Percentiles rank a stretch among this genome's conserved stretches.
phyloP scores from a whole-genome alignment of 768 basidiomycete species.

The Gloeophyllum trabeum region DNA sequence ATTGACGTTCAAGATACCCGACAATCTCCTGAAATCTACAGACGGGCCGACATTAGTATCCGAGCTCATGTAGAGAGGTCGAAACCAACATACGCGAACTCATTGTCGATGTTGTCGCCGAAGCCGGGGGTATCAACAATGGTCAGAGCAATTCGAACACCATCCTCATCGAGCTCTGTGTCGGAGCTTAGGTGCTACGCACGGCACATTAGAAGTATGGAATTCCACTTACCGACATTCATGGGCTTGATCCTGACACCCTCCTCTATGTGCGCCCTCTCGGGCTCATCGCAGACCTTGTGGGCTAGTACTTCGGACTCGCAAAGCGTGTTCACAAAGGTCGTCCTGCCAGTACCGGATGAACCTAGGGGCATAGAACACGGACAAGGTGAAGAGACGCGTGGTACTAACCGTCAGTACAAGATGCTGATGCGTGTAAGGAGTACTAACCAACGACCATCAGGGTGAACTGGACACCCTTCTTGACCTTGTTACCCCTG shows the following conservation, averaged over 20 bases:
- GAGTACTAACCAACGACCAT: constrained; percentile 87
- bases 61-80: constrained; percentile 2
- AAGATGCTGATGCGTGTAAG: no score
- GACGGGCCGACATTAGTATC: constrained; percentile 1
- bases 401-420: neutral
- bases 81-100: constrained; percentile 59
- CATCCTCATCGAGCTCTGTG: constrained; percentile 94
- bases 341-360: constrained; percentile 94
- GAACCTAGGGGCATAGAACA: constrained; percentile 77
- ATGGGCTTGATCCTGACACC: constrained; percentile 91
- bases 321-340: constrained; percentile 98
- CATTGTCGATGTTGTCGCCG: constrained; percentile 98
- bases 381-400: constrained; percentile 5
- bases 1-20: constrained; percentile 94
- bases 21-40: constrained; percentile 93
- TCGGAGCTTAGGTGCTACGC: neutral
- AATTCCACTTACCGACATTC: constrained; percentile 69
- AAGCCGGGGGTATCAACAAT: constrained; percentile 99
- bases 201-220: neutral
- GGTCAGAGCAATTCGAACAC: constrained; percentile 93
- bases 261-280: constrained; percentile 88
- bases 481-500: constrained; percentile 93
- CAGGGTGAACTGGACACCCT: constrained; percentile 96
- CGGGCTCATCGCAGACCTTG: constrained; percentile 76
- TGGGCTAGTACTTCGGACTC: constrained; percentile 87